phyloP scores from a whole-genome alignment of 129 eudicot genomes.

The Helianthus tuberosus region DNA sequence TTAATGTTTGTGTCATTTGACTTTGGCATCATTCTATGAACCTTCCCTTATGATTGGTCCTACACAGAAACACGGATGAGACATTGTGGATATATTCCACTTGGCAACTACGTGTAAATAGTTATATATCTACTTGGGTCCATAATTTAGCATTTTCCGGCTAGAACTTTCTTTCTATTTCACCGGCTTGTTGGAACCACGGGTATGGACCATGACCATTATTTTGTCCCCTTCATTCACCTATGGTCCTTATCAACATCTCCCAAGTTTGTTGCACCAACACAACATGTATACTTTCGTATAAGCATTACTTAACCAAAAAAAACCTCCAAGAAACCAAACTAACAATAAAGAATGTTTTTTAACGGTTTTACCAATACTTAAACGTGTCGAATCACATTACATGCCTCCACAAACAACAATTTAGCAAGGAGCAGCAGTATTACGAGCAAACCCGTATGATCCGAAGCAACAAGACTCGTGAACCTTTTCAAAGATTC shows the following conservation, averaged over 20 bases:
- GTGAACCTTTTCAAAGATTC: slow-evolving; percentile 71
- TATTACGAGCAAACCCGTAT: slow-evolving; percentile 73
- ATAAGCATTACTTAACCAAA: slow-evolving; percentile 22
- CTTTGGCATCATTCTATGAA: too few species aligned
- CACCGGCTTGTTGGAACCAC: slow-evolving; percentile 15
- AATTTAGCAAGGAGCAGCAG: slow-evolving; percentile 62
- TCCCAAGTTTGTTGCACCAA: slow-evolving; percentile 18
- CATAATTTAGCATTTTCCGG: too few species aligned
- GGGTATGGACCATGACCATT: slow-evolving; percentile 29
- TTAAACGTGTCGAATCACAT: slow-evolving; percentile 26
- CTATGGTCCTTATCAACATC: slow-evolving; percentile 9
- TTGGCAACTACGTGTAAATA: too few species aligned
- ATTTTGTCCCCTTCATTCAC: slow-evolving; percentile 27
- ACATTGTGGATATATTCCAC: too few species aligned
- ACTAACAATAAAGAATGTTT: slow-evolving; percentile 27
- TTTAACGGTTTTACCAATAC: background rate
- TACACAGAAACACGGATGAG: too few species aligned
- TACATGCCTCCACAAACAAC: slow-evolving; percentile 32
- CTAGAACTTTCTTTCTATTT: background rate
- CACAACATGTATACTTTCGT: slow-evolving; percentile 21
- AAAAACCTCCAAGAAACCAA: background rate
- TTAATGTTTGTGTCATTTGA: too few species aligned
- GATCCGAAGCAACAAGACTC: slow-evolving; percentile 69
- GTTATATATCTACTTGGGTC: too few species aligned
- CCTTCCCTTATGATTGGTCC: too few species aligned